Evolutionary conservation across 768 basidiomycete species (phyloP), one percentile per base, ranked within the genome.

Genomic region (Lentinula guzmanii): DNA sequence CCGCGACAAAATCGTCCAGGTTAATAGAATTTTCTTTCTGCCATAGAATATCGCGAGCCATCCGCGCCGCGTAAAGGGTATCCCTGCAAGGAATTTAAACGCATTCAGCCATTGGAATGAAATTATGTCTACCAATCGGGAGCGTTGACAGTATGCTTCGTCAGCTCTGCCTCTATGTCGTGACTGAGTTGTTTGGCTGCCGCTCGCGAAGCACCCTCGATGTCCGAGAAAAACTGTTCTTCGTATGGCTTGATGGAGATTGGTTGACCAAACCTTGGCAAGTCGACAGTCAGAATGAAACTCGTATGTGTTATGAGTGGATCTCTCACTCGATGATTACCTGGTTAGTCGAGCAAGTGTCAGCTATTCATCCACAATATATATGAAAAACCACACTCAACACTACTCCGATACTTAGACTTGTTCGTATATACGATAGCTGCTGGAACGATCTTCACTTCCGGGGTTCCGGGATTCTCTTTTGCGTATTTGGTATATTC

Each of bases 371-470:
- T 13, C 7, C 13, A 8, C 31, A 5, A 13, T 16, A 57, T 16
- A 57, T 16, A 9, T 3, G 28, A 43, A 33, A 41, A 57, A 35
- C 8, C 15, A 56, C 91, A 75, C 62, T 28, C 28, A 28, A 95
- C 95, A 65, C 85, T 75, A 70, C 93, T 95, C 64, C 95, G 82
- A 70, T 98, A 99, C 77, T 95, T 96, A 39, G 90, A 86, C 74
- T 99, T 98, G 76, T 98, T 88, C 60, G 92, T 93, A 73, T 98
- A 98, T 13, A 93, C 93, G 64, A 99, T 94, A 4, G 91, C 86
- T 21, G 87, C 85, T 6, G 95, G 94, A 42, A 96, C 75, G 64
- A 98, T 82, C 31, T 81, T 76, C 4, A 91, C 82, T 24, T 82
- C 80, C 65, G 80, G 74, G 56, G 72, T 70, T 62, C 77, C 78